These are phyloP conservation scores for Corymbia citriodora DNA, from an alignment of 441 rosid species.

Conservation along the genomic window DNA sequence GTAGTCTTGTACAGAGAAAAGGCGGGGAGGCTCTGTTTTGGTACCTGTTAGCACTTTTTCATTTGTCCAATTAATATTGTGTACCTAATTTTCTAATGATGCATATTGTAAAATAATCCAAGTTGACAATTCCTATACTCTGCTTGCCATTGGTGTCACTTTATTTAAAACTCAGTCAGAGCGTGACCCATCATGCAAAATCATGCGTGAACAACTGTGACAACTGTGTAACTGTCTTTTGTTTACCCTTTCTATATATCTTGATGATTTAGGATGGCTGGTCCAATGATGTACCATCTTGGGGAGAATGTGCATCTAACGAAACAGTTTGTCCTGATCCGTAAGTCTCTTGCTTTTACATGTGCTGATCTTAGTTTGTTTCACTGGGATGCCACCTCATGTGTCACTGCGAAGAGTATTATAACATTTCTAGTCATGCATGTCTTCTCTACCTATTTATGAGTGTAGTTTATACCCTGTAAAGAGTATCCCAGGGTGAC, in stretches of 20 bases:
- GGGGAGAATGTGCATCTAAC: conserved; percentile 54
- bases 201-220: neutral
- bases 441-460: neutral
- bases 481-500: neutral
- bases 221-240: neutral
- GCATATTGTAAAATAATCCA: neutral
- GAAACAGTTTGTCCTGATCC: conserved; percentile 61
- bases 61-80: neutral
- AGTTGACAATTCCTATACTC: neutral
- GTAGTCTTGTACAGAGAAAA: neutral
- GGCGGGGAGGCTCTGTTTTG: neutral
- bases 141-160: neutral
- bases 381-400: neutral
- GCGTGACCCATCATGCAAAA: neutral
- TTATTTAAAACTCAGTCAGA: neutral
- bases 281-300: conserved; percentile 44
- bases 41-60: neutral
- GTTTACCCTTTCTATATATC: neutral
- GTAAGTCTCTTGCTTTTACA: conserved; percentile 30
- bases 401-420: neutral
- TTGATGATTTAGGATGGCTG: conserved; percentile 41
- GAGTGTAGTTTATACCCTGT: neutral
- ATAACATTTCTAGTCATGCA: neutral
- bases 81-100: neutral
- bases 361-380: neutral